Evolutionary conservation across 768 basidiomycete genomes (phyloP).

Genomic region (Suillus variegatus): DNA sequence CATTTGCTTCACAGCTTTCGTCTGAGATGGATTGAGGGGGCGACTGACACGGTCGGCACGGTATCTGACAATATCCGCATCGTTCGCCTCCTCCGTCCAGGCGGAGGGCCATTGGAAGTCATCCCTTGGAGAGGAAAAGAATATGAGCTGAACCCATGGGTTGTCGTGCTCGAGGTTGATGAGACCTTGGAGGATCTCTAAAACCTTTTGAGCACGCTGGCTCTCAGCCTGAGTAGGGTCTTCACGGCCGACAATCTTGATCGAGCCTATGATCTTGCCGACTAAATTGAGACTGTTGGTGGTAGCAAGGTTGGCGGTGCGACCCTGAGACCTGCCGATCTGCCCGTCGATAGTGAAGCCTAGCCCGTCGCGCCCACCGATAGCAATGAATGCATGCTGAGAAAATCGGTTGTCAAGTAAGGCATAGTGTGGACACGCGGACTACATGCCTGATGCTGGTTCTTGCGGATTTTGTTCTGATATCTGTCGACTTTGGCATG

Average conservation of each 20-base stretch:
- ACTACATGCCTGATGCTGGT: conserved; percentile 39
- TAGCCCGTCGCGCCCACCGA: conserved; percentile 24
- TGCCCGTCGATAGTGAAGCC: conserved; percentile 24
- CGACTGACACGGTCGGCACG: conserved; percentile 18
- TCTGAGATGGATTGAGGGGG: conserved; percentile 43
- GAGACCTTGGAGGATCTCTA: conserved; percentile 37
- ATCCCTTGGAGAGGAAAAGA: conserved; percentile 24
- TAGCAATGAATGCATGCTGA: conserved; percentile 22
- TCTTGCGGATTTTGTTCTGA: conserved; percentile 31
- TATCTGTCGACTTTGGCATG: conserved; percentile 26
- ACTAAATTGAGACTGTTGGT: conserved; percentile 23
- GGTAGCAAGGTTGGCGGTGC: conserved; percentile 23
- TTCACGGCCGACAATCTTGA: conserved; percentile 56
- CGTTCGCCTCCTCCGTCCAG: conserved; percentile 19
- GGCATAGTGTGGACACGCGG: background rate
- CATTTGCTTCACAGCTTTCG: conserved; percentile 37
- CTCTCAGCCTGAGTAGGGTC: conserved; percentile 61
- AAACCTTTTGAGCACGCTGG: conserved; percentile 33
- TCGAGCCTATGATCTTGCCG: conserved; percentile 32
- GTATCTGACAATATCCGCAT: conserved; percentile 20
- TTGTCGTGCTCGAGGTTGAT: conserved; percentile 29
- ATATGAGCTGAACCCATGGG: conserved; percentile 41
- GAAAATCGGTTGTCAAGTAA: background rate
- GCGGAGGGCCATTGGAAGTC: conserved; percentile 41
- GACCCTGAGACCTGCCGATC: conserved; percentile 15